Evolutionary conservation across 1,284 basidiomycete genomes (phyloP), one percentile per base, ranked within the genome.

Genomic region (Chiua sp.): DNA sequence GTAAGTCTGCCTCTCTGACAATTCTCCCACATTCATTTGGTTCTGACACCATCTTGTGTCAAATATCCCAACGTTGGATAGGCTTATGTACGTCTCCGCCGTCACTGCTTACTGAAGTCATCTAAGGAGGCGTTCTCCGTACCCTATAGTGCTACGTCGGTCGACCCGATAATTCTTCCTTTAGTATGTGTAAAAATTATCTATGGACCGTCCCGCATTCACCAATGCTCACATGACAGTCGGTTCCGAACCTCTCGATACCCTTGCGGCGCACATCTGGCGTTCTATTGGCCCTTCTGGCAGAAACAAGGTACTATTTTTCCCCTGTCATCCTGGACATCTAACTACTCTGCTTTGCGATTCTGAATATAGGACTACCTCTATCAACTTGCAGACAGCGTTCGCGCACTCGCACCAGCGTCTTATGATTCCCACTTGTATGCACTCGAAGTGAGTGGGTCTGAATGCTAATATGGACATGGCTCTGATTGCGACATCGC

Each of bases 281-380:
- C 76, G 76, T 30, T 90, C 90, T 2, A 80, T 86, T 0, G 94
- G 94, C 1, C 93, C 93, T 0, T 94, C 93, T 0, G 94, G 94
- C 1, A 83, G 78, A 3, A 96, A 96, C 78, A 93, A 93, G 80
- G 91, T 87, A 7, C 52, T 11, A 35, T 37, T 12, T 18, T 22
- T 33, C 3, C 1, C 22, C 13, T 37, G 28, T 0, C 2, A 23
- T 12, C n/a, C 11, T 23, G 12, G 4, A 7, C 35, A 10, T n/a
- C 6, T 48, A 11, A 44, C 12, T n/a, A 13, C 11, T 48, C 13
- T 52, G 6, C 30, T 32, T 32, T 15, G 15, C 6, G 2, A 51
- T 13, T 37, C 20, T 20, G 20, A 30, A 26, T 11, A 22, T 37
- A 92, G 87, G 93, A 95, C 50, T 96, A 96, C 68, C 77, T 95